These are phyloP conservation scores for Claviceps paspali DNA, from an alignment of 2,329 filamentous ascomycete genomes.

Conservation along the genomic window DNA sequence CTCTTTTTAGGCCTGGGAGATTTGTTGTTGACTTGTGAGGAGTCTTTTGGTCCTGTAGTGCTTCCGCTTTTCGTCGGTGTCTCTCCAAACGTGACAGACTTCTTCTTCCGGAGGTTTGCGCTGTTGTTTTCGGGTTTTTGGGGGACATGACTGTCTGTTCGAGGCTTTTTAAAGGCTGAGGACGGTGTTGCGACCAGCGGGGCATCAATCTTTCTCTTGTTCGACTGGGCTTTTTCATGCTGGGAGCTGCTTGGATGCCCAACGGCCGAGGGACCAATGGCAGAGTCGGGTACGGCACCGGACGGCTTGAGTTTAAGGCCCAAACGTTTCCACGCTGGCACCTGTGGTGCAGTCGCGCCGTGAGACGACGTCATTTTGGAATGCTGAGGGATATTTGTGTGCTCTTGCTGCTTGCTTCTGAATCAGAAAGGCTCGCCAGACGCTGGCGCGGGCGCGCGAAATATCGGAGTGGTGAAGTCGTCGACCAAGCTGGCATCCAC, in stretches of 20 bases:
- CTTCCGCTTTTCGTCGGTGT: slow-evolving; percentile 20
- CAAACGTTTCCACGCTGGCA: slow-evolving; percentile 47
- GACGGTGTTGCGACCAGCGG: slow-evolving; percentile 16
- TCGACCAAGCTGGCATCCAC: too few relatives aligned
- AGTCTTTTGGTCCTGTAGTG: slow-evolving; percentile 8
- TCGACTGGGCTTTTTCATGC: slow-evolving; percentile 15
- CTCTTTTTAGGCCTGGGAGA: slow-evolving; percentile 18
- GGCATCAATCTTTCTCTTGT: slow-evolving; percentile 26
- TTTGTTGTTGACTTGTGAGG: slow-evolving; percentile 15
- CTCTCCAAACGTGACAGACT: slow-evolving; percentile 35
- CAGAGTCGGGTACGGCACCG: slow-evolving; percentile 17
- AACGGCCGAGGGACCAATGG: slow-evolving; percentile 17
- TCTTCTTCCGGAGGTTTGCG: slow-evolving; percentile 23
- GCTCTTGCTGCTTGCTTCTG: too few relatives aligned
- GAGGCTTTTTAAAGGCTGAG: slow-evolving; percentile 19
- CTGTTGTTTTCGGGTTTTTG: slow-evolving; percentile 12
- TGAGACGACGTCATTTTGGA: slow-evolving; percentile 28
- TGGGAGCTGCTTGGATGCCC: slow-evolving; percentile 22
- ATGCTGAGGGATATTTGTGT: slow-evolving; percentile 6
- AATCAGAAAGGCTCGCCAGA: too few relatives aligned
- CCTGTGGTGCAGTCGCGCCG: slow-evolving; percentile 28
- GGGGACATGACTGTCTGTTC: slow-evolving; percentile 13
- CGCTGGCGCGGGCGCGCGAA: too few relatives aligned
- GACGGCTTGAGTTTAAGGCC: slow-evolving; percentile 44
- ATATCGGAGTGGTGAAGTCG: too few relatives aligned